Percentiles rank a stretch among this genome's conserved stretches.
phyloP scores from a whole-genome alignment of 768 basidiomycete species.

The Trichaptum fuscoviolaceum region DNA sequence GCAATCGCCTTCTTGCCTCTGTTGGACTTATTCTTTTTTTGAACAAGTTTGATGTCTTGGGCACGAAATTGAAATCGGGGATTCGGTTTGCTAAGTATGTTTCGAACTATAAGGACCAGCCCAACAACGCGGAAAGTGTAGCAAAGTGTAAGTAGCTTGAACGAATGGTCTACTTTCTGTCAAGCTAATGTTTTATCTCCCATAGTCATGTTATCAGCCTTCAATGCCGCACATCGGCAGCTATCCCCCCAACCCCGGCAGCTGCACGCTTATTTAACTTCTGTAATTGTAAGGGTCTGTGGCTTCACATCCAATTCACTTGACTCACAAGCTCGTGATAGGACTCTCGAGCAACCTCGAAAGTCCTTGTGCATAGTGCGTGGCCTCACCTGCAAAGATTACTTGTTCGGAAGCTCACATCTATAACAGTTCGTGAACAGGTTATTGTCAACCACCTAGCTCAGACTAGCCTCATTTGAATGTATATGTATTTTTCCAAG shows the following conservation, averaged over 20 bases:
- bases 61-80: constrained; percentile 46
- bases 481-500: background rate
- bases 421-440: background rate
- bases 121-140: constrained; percentile 47
- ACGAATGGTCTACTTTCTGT: background rate
- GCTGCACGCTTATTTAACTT: constrained; percentile 51
- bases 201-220: constrained; percentile 48
- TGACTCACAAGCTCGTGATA: constrained; percentile 21
- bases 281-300: constrained; percentile 45
- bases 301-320: constrained; percentile 7
- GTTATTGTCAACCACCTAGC: constrained; percentile 1
- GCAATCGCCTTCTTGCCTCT: constrained; percentile 47
- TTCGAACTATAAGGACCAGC: constrained; percentile 45
- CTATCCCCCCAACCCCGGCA: constrained; percentile 41
- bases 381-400: constrained; percentile 2
- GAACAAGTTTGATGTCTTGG: constrained; percentile 59
- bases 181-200: background rate
- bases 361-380: constrained; percentile 45
- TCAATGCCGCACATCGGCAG: constrained; percentile 43
- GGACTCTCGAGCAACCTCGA: constrained; percentile 43
- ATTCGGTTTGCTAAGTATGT: constrained; percentile 51
- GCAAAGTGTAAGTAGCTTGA: constrained; percentile 41
- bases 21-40: constrained; percentile 57
- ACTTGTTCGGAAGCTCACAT: background rate
- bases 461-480: constrained; percentile 4